Evolutionary conservation across 441 rosid genomes (phyloP), one percentile per base, ranked within the genome.

Genomic region (Sinapis alba): DNA sequence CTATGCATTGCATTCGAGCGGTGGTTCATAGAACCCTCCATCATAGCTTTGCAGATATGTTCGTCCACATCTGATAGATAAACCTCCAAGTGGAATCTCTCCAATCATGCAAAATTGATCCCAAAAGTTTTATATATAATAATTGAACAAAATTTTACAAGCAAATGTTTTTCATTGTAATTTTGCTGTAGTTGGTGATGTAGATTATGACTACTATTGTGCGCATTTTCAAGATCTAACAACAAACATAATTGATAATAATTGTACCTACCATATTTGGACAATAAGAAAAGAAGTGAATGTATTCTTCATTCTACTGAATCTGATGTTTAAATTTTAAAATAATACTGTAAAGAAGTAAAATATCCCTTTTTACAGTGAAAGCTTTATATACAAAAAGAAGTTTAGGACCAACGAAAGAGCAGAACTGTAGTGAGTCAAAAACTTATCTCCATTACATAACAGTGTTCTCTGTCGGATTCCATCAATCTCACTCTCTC

Each of bases 381-480:
- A 45, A 6, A 45, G 15, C 6, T 6, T 45, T 45, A 45, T 1
- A 38, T 7, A 43, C 16, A 12, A 24, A 27, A 24, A 57, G 47
- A 53, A 51, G 10, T 53, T 36, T 69, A 38, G 70, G 79, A 34
- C 61, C 28, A 72, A 66, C 41, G 64, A 62, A 45, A 72, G 74
- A 63, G 69, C 19, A 59, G 78, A 78, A 21, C 63, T 72, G 84
- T 78, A 71, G 56, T 45, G 56, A 85, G 85, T 83, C 82, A 88
- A 85, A 34, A 79, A 85, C 80, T 74, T 73, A 82, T 58, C 84
- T 51, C 80, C 80, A 69, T 79, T 66, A 69, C 58, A 53, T 45
- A 72, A 80, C 87, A 81, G 92, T 84, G 72, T 68, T 77, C 5
- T 64, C 70, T 87, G 94, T 91, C 92, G 86, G 90, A 79, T 78